Evolutionary conservation across 805 yeast species (phyloP), one percentile per base, ranked within the genome.

Genomic region (Nakazawaea molendinolei): DNA sequence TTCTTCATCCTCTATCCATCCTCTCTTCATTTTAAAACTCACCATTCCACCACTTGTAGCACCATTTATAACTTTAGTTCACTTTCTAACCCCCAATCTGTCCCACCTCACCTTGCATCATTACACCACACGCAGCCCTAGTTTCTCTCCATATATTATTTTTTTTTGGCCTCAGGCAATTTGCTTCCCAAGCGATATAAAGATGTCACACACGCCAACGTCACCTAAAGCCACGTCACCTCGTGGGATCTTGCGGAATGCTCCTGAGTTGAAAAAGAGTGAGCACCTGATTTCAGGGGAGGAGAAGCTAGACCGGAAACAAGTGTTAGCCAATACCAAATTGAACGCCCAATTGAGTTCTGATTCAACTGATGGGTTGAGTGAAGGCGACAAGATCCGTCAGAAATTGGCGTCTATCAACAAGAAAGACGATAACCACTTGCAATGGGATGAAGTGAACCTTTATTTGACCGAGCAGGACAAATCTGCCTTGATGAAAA

Each of bases 381-480:
- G 51, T 7, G 58, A 60, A 34, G 77, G 77, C 7, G 76, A 71
- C 18, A 45, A 47, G 39, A 65, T 74, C 17, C 56, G 78, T 41
- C 64, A 65, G 27, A 52, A 68, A 45, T 52, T 73, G 23, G 69
- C 69, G 5, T 56, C 60, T 38, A 50, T 55, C 23, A 65, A 63
- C 37, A 46, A 59, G 49, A 46, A 27, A 39, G 46, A 21, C 41
- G 31, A 17, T 14, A 71, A 64, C 21, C 80, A 73, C 45, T 65
- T 86, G 46, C 71, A 78, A 52, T 89, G 96, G 96, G 94, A 89
- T 53, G 89, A 84, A 46, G 65, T 78, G 43, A 89, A 89, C 50
- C 57, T 89, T 36, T 73, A 70, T 34, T 55, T 72, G n/a, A 71
- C 85, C 3, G 95, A 87, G 52, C 83, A 75, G 53, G 85, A 81